phyloP scores from a whole-genome alignment of 108 stramenopile genomes.

The Skeletonema potamos region DNA sequence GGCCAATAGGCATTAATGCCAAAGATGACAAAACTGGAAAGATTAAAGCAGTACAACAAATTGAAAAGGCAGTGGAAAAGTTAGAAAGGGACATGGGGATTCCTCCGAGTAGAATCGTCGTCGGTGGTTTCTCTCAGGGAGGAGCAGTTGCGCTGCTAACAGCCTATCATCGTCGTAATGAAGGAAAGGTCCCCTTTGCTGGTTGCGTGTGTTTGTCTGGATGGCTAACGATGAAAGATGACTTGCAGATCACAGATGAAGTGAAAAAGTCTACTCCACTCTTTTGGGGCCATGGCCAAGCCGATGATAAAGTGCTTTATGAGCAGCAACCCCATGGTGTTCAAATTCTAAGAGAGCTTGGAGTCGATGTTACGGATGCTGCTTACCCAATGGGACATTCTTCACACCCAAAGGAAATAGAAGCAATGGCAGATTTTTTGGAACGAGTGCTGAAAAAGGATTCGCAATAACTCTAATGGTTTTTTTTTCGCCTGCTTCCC shows the following conservation, averaged over 20 bases:
- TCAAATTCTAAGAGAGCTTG: constrained; percentile 43
- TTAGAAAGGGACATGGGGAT: constrained; percentile 56
- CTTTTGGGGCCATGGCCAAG: constrained; percentile 83
- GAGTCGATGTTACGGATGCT: constrained; percentile 40
- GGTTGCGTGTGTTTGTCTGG: constrained; percentile 73
- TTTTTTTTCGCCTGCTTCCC: not conserved
- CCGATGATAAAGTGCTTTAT: constrained; percentile 86
- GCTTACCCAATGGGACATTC: constrained; percentile 74
- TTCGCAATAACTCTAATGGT: not conserved
- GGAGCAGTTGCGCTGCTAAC: constrained; percentile 76
- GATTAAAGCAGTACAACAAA: constrained; percentile 41
- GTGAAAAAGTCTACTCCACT: constrained; percentile 58
- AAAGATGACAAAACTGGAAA: constrained; percentile 66
- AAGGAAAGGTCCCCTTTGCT: constrained; percentile 50
- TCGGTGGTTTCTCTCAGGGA: constrained; percentile 87
- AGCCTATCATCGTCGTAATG: constrained; percentile 52
- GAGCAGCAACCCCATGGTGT: constrained; percentile 79
- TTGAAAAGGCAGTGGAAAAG: constrained; percentile 50
- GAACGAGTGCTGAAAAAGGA: constrained; percentile 37
- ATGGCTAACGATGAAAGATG: constrained; percentile 74
- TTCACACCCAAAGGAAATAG: constrained; percentile 67
- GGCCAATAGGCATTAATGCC: constrained; percentile 77
- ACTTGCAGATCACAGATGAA: constrained; percentile 44
- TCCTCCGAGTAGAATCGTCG: constrained; percentile 61
- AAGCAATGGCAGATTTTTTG: constrained; percentile 73